A percentile compares a stretch with the other conserved stretches of the same genome.
These are phyloP conservation scores for Cercospora sojina DNA, from an alignment of 2,329 filamentous ascomycete species.

Conservation along the genomic window DNA sequence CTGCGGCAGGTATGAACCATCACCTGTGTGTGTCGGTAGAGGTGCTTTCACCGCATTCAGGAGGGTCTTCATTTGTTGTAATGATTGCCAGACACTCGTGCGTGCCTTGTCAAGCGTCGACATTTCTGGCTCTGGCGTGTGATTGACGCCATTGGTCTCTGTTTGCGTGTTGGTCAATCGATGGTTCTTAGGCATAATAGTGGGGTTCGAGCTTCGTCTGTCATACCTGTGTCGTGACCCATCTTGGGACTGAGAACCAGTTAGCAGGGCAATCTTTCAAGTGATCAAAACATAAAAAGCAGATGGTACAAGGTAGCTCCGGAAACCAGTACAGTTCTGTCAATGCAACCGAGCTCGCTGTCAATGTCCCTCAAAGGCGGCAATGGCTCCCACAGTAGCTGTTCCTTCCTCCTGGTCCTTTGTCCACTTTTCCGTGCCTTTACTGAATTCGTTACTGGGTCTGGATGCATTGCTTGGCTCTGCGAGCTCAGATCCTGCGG, in stretches of 20 bases:
- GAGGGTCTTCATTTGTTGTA: conserved; percentile 32
- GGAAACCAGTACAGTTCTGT: neutral
- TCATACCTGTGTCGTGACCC: conserved; percentile 13
- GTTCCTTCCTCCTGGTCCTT: neutral
- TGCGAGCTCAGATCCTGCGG: neutral
- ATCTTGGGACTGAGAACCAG: conserved; percentile 6
- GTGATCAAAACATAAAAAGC: neutral
- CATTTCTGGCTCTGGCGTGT: conserved; percentile 22
- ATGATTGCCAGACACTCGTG: conserved; percentile 28
- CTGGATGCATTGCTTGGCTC: neutral
- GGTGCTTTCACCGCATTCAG: conserved; percentile 37
- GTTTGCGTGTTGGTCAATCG: conserved; percentile 1
- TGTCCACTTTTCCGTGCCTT: neutral
- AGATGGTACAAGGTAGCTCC: conserved; percentile 2
- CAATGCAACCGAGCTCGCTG: neutral
- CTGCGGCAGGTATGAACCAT: conserved; percentile 44
- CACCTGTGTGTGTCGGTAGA: conserved; percentile 43
- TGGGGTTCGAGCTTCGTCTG: neutral
- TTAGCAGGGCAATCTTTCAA: neutral
- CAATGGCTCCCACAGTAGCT: neutral
- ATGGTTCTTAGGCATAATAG: neutral
- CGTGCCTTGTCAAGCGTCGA: conserved; percentile 31
- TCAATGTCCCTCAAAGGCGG: conserved; percentile 7
- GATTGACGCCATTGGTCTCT: conserved; percentile 15
- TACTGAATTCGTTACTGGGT: neutral